phyloP scores from a whole-genome alignment of 768 basidiomycete genomes.

The Collybia sp. region DNA sequence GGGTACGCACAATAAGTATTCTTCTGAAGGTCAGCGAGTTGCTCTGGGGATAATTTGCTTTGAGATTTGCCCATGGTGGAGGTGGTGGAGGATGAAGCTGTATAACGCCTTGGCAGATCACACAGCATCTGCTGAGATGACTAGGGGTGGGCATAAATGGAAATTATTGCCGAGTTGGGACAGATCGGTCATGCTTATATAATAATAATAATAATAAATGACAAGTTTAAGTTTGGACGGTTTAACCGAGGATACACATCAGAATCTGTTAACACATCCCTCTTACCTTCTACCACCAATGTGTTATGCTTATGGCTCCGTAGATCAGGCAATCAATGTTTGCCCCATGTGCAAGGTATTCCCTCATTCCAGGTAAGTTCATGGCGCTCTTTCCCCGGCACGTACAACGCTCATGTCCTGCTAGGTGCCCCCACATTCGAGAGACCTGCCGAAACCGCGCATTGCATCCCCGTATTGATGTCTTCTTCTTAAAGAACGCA shows the following conservation, averaged over 20 bases:
- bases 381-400: conserved; percentile 7
- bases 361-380: conserved; percentile 52
- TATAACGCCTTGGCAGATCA: neutral
- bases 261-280: conserved; percentile 5
- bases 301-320: conserved; percentile 70
- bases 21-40: conserved; percentile 93
- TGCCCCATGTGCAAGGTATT: conserved; percentile 89
- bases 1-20: conserved; percentile 85
- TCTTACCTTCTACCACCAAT: conserved; percentile 36
- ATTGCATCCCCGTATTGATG: conserved; percentile 71
- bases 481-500: conserved; percentile 81
- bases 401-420: conserved; percentile 15
- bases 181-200: too few species aligned
- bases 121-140: too few species aligned
- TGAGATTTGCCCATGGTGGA: conserved; percentile 94
- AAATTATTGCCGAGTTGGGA: too few species aligned
- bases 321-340: conserved; percentile 59
- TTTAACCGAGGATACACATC: too few species aligned
- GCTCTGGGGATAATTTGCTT: conserved; percentile 90
- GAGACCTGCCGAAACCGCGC: conserved; percentile 74
- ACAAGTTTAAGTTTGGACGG: too few species aligned
- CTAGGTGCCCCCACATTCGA: conserved; percentile 72
- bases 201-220: too few species aligned
- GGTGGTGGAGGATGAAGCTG: conserved; percentile 11
- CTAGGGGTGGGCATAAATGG: too few species aligned